Evolutionary conservation across 352 stramenopile genomes (phyloP), one percentile per base, ranked within the genome.

Genomic region (Phytophthora uliginosa): DNA sequence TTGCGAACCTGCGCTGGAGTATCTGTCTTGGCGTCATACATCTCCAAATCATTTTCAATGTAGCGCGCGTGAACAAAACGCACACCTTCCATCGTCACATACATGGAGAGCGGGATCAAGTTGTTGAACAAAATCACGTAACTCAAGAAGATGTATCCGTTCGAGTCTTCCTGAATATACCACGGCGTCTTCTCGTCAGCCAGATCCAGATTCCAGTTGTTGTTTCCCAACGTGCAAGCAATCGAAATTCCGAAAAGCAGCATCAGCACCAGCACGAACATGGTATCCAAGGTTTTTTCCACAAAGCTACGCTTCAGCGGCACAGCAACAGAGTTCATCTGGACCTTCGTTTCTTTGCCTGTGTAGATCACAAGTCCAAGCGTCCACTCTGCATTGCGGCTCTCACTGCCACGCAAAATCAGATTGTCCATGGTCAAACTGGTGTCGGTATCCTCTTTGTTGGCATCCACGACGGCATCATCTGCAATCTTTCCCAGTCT

Each of bases 91-190:
- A 96, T 96, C 38, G 90, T 96, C 52, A 97, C 91, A 61, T 97
- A 97, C 86, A 97, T 94, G 10, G 90, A 95, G 45, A 96, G 72
- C 47, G 90, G 88, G 55, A 96, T 95, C 47, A 96, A 74, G 61
- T 95, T 96, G 79, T 97, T 97, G 71, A 96, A 97, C 48, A 97
- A 66, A 48, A 97, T 96, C 55, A 97, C 84, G 63, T 95, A 97
- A 81, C 87, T 96, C 56, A 97, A 71, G 66, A 97, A 97, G 63
- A 97, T 95, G 70, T 95, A 97, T 65, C 88, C 85, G 66, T 92
- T 93, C 45, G 80, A 78, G 33, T 81, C 82, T 40, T 83, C 64
- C 15, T 77, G 67, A 26, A 95, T 93, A 68, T 95, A 95, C 88
- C 88, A 95, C 7, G 88, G 85, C 0, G 76, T 81, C 24, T 22